Evolutionary conservation across 2,329 filamentous ascomycete species (phyloP).

Genomic region (Trichoderma pleuroti): DNA sequence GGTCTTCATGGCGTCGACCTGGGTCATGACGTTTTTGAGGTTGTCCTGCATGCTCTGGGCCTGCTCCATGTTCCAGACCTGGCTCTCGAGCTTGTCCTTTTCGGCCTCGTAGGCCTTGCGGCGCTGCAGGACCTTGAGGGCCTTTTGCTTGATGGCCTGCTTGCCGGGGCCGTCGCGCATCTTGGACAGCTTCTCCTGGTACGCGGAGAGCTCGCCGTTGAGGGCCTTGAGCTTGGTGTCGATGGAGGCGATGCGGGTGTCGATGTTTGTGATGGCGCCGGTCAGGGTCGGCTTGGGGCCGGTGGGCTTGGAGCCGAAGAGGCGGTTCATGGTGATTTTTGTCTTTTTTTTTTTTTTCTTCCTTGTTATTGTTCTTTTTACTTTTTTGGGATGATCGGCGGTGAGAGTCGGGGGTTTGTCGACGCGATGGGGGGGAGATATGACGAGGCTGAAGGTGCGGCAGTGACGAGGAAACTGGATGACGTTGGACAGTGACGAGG

Average conservation of each 20-base stretch:
- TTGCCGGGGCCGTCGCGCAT: slow-evolving; percentile 97
- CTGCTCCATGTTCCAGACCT: slow-evolving; percentile 99
- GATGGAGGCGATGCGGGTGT: slow-evolving; percentile 77
- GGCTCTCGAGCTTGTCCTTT: slow-evolving; percentile 87
- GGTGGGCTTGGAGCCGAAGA: slow-evolving; percentile 85
- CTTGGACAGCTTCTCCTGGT: slow-evolving; percentile 81
- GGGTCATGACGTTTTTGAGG: slow-evolving; percentile 96
- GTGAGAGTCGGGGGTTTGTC: not conserved
- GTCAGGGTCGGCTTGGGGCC: slow-evolving; percentile 86
- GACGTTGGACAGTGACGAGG: slow-evolving; percentile 20
- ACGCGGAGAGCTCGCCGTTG: slow-evolving; percentile 83
- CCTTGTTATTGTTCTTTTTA: not conserved
- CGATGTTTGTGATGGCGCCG: slow-evolving; percentile 79
- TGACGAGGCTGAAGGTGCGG: not conserved
- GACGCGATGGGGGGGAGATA: not conserved
- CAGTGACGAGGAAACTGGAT: slow-evolving; percentile 4
- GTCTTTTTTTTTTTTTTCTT: not conserved
- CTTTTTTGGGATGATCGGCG: not conserved
- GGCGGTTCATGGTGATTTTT: slow-evolving; percentile 72
- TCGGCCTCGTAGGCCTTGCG: slow-evolving; percentile 93
- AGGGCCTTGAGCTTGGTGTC: slow-evolving; percentile 93
- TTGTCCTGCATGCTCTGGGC: slow-evolving; percentile 98
- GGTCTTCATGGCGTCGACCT: slow-evolving; percentile 94
- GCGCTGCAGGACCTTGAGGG: slow-evolving; percentile 87
- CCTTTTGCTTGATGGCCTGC: slow-evolving; percentile 87